Conservation (phyloP, 192 early-diverging fungal species). For the Coemansia sp. region DNA sequence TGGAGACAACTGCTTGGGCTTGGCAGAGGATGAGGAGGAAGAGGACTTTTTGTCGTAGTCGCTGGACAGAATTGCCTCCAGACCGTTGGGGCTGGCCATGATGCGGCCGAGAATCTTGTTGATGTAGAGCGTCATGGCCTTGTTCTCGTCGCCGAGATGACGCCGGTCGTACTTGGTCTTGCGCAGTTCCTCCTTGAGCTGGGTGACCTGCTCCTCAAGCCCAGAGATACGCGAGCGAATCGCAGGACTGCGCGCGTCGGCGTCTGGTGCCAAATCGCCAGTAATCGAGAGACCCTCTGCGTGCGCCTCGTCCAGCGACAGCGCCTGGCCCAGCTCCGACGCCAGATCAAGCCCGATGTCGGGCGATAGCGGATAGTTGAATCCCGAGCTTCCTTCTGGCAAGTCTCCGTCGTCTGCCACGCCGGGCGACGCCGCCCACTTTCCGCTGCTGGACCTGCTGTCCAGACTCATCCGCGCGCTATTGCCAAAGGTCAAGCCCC, state of each 20-base stretch:
- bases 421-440: conserved; percentile 22
- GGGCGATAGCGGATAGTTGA: conserved; percentile 8
- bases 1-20: conserved; percentile 7
- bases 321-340: conserved; percentile 46
- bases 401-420: conserved; percentile 10
- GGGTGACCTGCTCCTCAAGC: conserved; percentile 45
- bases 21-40: neutral
- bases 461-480: conserved; percentile 44
- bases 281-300: neutral
- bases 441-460: conserved; percentile 47
- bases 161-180: conserved; percentile 62
- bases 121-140: conserved; percentile 70
- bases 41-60: conserved; percentile 39
- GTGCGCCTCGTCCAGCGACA: conserved; percentile 15
- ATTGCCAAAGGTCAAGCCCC: conserved; percentile 64
- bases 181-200: conserved; percentile 50
- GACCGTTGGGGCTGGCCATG: conserved; percentile 59
- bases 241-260: neutral
- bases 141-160: conserved; percentile 65
- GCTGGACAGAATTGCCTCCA: conserved; percentile 50
- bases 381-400: conserved; percentile 1
- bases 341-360: conserved; percentile 41
- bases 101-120: conserved; percentile 78
- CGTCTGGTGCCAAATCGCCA: neutral
- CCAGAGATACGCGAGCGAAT: conserved; percentile 20